A percentile compares a stretch with the other conserved stretches of the same genome.
Conservation (phyloP, 1,284 basidiomycete genomes). For the Phylloporus gajari region DNA sequence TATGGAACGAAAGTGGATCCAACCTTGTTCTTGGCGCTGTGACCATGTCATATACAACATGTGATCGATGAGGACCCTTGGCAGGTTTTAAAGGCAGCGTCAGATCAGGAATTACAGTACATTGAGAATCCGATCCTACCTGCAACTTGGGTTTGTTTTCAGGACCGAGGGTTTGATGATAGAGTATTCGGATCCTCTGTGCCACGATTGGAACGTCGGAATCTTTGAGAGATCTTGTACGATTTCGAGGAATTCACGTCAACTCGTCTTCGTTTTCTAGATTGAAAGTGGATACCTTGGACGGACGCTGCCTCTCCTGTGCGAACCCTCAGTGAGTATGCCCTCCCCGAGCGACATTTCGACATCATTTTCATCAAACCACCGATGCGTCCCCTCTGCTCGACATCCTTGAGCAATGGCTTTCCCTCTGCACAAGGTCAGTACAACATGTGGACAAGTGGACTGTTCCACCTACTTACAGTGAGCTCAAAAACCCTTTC, state of each 20-base stretch:
- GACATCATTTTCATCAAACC: conserved; percentile 96
- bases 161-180: conserved; percentile 90
- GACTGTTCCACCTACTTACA: conserved; percentile 75
- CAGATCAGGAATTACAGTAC: conserved; percentile 17
- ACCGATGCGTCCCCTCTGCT: too few relatives aligned
- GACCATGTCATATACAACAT: conserved; percentile 78
- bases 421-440: conserved; percentile 71
- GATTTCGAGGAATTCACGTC: conserved; percentile 90
- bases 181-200: conserved; percentile 89
- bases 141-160: conserved; percentile 95
- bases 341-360: conserved; percentile 93
- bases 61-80: conserved; percentile 91
- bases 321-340: conserved; percentile 98
- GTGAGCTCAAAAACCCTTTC: too few relatives aligned
- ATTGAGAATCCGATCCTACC: conserved; percentile 55
- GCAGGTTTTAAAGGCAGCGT: conserved; percentile 64
- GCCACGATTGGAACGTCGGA: conserved; percentile 84
- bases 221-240: conserved; percentile 73
- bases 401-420: conserved; percentile 88
- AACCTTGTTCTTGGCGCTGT: conserved; percentile 63
- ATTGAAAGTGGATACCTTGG: conserved; percentile 88
- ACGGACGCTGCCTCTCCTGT: conserved; percentile 82
- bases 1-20: conserved; percentile 81
- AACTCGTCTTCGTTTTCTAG: conserved; percentile 91
- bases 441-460: conserved; percentile 24